Evolutionary conservation across 2,329 filamentous ascomycete genomes (phyloP), one percentile per base, ranked within the genome.

Genomic region (Colletotrichum kahawae): DNA sequence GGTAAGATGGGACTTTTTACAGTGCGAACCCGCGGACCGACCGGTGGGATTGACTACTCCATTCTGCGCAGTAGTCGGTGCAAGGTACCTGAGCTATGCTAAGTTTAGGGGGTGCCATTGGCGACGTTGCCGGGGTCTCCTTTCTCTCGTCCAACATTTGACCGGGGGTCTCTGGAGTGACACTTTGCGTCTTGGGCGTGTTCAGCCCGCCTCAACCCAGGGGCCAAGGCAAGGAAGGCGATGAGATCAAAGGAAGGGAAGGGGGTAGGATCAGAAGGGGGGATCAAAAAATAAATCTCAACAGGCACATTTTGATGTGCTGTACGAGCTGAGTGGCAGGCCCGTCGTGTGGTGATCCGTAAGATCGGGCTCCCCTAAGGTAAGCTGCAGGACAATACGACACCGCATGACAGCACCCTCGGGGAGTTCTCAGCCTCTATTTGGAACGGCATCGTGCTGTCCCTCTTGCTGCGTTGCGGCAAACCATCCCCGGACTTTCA

Each of bases 191-290:
- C 29, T 72, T 5, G 64, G 74, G 77, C 34, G 8, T 14, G 8
- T 67, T 6, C n/a, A 64, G 76, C 74, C 67, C 36, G 73, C 69
- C 77, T 29, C 4, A 70, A 14, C 7, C 43, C 67, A 74, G 71
- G 71, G 71, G 71, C 60, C 67, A 65, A 38, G 60, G 65, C 67
- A 43, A 66, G 54, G 67, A 59, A 70, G 48, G 34, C 54, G 29
- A 56, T 31, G 16, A 68, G 13, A 36, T 36, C 54, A 54, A 36
- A 54, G 34, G 56, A 33, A 63, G 60, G 51, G 59, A 64, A 64
- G 21, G 33, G 29, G 27, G 27, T 38, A 12, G 38, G 18, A 38
- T 31, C 31, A 38, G 24, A 31, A 48, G 24, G 24, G 12, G 24
- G 51, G 14, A 14, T n/a, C 18, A 24, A 14, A 48, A 18, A 57